These are phyloP conservation scores for Penicillium steckii DNA, from an alignment of 495 filamentous ascomycete genomes.

Conservation along the genomic window DNA sequence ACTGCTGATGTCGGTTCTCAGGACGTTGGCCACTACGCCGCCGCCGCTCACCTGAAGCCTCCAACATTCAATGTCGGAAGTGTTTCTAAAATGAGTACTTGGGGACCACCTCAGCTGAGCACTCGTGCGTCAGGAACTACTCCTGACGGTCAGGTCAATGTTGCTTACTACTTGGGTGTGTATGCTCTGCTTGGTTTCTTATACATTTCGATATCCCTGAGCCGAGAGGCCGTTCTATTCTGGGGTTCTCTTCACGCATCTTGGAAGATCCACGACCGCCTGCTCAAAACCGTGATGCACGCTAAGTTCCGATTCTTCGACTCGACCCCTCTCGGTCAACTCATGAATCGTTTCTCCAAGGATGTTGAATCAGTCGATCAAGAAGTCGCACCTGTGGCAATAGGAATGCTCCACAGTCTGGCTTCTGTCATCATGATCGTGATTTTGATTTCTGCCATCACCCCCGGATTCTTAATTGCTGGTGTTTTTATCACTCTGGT, in stretches of 20 bases:
- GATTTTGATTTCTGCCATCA: slow-evolving; percentile 86
- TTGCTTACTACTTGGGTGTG: slow-evolving; percentile 76
- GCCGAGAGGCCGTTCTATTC: slow-evolving; percentile 84
- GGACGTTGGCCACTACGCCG: slow-evolving; percentile 39
- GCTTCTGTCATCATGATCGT: slow-evolving; percentile 85
- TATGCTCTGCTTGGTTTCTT: slow-evolving; percentile 76
- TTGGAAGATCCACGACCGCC: slow-evolving; percentile 73
- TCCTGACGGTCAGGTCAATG: slow-evolving; percentile 60
- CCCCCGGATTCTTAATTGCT: slow-evolving; percentile 87
- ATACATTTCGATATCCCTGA: slow-evolving; percentile 72
- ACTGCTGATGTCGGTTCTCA: slow-evolving; percentile 20
- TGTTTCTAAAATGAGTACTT: slow-evolving; percentile 35
- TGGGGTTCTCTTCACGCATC: slow-evolving; percentile 89
- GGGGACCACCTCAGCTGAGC: slow-evolving; percentile 28
- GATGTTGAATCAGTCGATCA: slow-evolving; percentile 95
- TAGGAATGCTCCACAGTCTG: slow-evolving; percentile 66
- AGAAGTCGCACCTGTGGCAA: slow-evolving; percentile 88
- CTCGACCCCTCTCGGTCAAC: slow-evolving; percentile 89
- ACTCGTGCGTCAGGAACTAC: slow-evolving; percentile 17
- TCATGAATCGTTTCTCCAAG: slow-evolving; percentile 99
- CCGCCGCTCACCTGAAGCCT: slow-evolving; percentile 37
- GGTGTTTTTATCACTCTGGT: slow-evolving; percentile 80
- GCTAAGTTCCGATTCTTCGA: slow-evolving; percentile 98
- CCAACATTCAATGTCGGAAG: slow-evolving; percentile 42
- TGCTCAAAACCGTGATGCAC: slow-evolving; percentile 77